phyloP scores from a whole-genome alignment of 495 filamentous ascomycete species.

The Lichenothelia convexa region DNA sequence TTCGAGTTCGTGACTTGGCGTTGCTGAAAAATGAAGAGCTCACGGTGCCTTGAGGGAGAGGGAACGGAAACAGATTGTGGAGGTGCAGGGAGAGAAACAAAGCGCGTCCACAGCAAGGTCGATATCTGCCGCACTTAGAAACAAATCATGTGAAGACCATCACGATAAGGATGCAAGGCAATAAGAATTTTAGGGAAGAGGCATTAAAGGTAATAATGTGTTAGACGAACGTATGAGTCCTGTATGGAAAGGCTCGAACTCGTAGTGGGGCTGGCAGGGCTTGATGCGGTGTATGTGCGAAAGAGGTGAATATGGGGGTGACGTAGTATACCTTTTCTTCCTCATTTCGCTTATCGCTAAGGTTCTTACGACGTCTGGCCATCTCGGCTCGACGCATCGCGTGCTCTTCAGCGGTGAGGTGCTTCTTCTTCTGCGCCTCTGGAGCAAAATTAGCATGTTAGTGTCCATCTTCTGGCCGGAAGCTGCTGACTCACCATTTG shows the following conservation, averaged over 20 bases:
- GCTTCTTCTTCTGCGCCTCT: slow-evolving; percentile 89
- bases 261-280: background rate
- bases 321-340: slow-evolving; percentile 71
- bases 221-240: background rate
- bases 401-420: slow-evolving; percentile 81
- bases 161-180: no score
- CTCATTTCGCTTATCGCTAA: slow-evolving; percentile 96
- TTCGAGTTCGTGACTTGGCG: slow-evolving; percentile 5
- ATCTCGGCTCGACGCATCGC: slow-evolving; percentile 92
- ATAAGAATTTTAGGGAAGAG: background rate
- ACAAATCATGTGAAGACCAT: no score
- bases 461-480: background rate
- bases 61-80: background rate
- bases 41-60: no score
- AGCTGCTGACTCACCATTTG: slow-evolving; percentile 57
- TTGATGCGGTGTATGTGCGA: no score
- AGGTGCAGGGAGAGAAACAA: no score
- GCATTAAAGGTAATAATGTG: slow-evolving; percentile 6
- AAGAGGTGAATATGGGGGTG: no score
- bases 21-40: background rate
- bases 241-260: background rate
- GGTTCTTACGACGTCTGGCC: slow-evolving; percentile 82
- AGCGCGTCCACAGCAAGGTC: no score
- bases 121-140: no score
- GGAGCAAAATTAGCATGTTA: slow-evolving; percentile 7